A percentile compares a stretch with the other conserved stretches of the same genome.
Conservation (phyloP, 441 rosid species). For the Eruca vesicaria region DNA sequence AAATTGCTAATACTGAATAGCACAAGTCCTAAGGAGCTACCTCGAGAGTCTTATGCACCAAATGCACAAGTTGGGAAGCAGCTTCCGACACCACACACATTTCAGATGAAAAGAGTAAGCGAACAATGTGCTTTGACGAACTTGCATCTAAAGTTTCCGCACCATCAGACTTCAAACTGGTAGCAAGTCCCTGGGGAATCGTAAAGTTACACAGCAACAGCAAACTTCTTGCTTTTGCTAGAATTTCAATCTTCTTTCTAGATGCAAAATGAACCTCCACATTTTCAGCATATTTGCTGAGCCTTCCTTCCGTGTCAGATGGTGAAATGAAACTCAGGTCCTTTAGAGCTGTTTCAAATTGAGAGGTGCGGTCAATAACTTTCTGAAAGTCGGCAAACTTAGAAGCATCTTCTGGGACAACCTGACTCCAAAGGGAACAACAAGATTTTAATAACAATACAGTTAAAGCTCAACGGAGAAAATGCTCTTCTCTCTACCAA, state of each 20-base stretch:
- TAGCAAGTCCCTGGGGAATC: conserved; percentile 61
- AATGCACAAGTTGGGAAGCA: conserved; percentile 77
- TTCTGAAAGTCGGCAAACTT: conserved; percentile 88
- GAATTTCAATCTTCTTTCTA: conserved; percentile 76
- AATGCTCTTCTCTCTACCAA: conserved; percentile 6
- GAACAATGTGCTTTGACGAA: conserved; percentile 58
- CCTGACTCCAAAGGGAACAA: conserved; percentile 49
- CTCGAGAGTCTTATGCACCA: conserved; percentile 83
- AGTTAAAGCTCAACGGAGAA: conserved; percentile 2
- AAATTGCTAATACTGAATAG: conserved; percentile 10
- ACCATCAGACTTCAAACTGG: conserved; percentile 36
- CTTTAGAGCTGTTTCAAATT: conserved; percentile 73
- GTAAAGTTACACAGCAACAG: conserved; percentile 78
- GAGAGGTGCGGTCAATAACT: conserved; percentile 58
- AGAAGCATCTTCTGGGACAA: conserved; percentile 93
- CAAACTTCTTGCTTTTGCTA: conserved; percentile 84
- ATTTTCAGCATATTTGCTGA: conserved; percentile 83
- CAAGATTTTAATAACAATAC: not conserved
- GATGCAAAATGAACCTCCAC: conserved; percentile 98
- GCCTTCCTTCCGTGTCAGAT: conserved; percentile 66
- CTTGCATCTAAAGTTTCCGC: conserved; percentile 34
- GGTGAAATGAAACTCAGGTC: conserved; percentile 68
- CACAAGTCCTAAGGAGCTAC: conserved; percentile 36
- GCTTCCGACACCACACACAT: conserved; percentile 83
- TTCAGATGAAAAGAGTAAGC: conserved; percentile 78